These are phyloP conservation scores for Seminavis robusta DNA, from an alignment of 108 stramenopile genomes.

Conservation along the genomic window DNA sequence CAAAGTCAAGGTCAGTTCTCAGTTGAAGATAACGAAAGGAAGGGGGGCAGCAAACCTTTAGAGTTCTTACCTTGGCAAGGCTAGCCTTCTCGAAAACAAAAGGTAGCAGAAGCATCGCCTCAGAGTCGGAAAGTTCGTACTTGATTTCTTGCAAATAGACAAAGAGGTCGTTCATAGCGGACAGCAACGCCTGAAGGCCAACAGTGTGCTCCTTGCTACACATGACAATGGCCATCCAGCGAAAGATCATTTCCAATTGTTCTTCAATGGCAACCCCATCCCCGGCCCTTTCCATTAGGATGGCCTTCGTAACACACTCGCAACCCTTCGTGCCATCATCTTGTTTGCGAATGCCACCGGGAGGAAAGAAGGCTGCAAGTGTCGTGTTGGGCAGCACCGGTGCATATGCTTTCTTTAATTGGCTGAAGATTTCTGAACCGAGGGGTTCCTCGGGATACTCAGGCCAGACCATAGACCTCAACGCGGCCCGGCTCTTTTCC, in stretches of 20 bases:
- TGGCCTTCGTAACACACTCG: constrained; percentile 47
- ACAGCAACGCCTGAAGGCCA: constrained; percentile 63
- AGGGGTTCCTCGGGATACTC: constrained; percentile 83
- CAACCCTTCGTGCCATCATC: constrained; percentile 71
- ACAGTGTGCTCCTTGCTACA: constrained; percentile 71
- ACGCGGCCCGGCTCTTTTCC: constrained; percentile 20
- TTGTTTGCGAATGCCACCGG: constrained; percentile 60
- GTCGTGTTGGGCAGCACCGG: constrained; percentile 39
- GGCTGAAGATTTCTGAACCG: constrained; percentile 21
- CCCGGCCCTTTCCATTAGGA: constrained; percentile 43
- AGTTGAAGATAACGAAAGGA: neutral
- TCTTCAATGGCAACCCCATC: constrained; percentile 39
- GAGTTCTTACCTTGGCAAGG: constrained; percentile 45
- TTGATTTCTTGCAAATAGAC: constrained; percentile 29
- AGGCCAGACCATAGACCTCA: constrained; percentile 50
- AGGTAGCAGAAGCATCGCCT: constrained; percentile 63
- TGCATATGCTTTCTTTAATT: constrained; percentile 68
- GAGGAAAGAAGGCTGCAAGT: constrained; percentile 58
- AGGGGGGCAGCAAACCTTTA: neutral
- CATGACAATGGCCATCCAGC: constrained; percentile 68
- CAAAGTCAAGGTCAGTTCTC: constrained; percentile 1
- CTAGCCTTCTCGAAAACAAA: constrained; percentile 77
- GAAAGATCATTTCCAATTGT: constrained; percentile 73
- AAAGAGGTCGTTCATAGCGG: constrained; percentile 42
- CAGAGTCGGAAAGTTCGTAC: constrained; percentile 56